Evolutionary conservation across 1,139 yeast species (phyloP), one percentile per base, ranked within the genome.

Genomic region (Scheffersomyces titani): DNA sequence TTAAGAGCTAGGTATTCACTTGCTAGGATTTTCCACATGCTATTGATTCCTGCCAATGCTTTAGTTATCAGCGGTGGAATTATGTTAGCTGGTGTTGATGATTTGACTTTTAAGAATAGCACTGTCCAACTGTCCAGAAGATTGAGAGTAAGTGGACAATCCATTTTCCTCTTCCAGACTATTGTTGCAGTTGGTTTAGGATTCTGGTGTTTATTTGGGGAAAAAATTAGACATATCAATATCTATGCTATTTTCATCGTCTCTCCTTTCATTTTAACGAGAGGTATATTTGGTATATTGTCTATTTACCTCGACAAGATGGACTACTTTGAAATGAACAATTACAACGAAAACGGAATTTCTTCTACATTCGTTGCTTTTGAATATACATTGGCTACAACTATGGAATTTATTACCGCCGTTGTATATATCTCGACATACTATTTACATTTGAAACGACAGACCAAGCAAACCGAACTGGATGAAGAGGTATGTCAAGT

Each of bases 61-160:
- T 48, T 75, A 3, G 60, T 76, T n/a, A 69, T 77, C 51, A 64
- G 65, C n/a, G 81, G 81, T 5, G 80, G 80, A 2, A 56, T 72
- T 3, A 65, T 70, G 61, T 63, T 75, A 50, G 61, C 78, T 0
- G 75, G 77, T 0, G 54, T 65, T 47, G 55, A 60, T 21, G 56
- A 59, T 5, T 56, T 60, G 18, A 66, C 70, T 19, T 19, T 11
- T 46, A 50, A 61, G 46, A 52, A 54, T 1, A 20, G 48, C 7
- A 64, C 56, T 19, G 60, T 71, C 9, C 47, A 24, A 0, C 61
- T 66, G 0, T 70, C 80, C n/a, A 72, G 67, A 56, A 68, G 54
- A 1, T 68, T 76, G 53, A 66, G 80, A 57, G 68, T 75, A 5
- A 63, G 63, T 0, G 81, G 81, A 13, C 80, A 75, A 59, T 62